These are phyloP conservation scores for Papiliotrema terrestris DNA, from an alignment of 1,284 basidiomycete species.

Conservation along the genomic window DNA sequence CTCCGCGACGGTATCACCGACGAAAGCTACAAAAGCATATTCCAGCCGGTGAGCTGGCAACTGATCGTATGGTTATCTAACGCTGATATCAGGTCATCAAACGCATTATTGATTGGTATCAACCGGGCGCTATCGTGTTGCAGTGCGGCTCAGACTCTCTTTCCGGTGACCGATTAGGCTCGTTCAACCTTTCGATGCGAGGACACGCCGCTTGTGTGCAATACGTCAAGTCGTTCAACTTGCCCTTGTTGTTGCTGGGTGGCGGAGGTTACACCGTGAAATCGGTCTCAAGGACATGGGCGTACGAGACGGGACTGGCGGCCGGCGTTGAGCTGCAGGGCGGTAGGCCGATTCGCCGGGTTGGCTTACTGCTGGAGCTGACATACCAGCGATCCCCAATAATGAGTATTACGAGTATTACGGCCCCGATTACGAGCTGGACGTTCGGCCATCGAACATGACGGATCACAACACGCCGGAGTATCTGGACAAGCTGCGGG, in stretches of 20 bases:
- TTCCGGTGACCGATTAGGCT: constrained; percentile 93
- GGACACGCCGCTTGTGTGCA: constrained; percentile 98
- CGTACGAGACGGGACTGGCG: constrained; percentile 94
- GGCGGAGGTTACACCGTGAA: constrained; percentile 99
- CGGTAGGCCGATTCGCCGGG: constrained; percentile 1
- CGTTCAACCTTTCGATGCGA: constrained; percentile 95
- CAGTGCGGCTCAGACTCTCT: constrained; percentile 99
- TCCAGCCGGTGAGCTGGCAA: constrained; percentile 72
- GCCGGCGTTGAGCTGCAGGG: constrained; percentile 88
- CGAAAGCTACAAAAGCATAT: constrained; percentile 91
- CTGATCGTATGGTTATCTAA: not conserved
- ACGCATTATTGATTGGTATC: constrained; percentile 93
- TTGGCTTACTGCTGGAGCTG: not conserved
- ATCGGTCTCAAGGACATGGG: constrained; percentile 95
- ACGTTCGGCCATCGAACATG: constrained; percentile 92
- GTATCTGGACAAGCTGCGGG: constrained; percentile 89
- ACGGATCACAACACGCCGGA: constrained; percentile 92
- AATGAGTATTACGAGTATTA: constrained; percentile 99
- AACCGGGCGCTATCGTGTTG: constrained; percentile 91
- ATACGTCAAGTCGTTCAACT: constrained; percentile 94
- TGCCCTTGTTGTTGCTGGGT: constrained; percentile 86
- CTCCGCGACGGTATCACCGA: constrained; percentile 94
- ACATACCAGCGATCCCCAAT: constrained; percentile 73
- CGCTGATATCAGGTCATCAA: constrained; percentile 69
- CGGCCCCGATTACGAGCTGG: constrained; percentile 95